These are phyloP conservation scores for Penicillium herquei DNA, from an alignment of 495 filamentous ascomycete species.

Conservation along the genomic window DNA sequence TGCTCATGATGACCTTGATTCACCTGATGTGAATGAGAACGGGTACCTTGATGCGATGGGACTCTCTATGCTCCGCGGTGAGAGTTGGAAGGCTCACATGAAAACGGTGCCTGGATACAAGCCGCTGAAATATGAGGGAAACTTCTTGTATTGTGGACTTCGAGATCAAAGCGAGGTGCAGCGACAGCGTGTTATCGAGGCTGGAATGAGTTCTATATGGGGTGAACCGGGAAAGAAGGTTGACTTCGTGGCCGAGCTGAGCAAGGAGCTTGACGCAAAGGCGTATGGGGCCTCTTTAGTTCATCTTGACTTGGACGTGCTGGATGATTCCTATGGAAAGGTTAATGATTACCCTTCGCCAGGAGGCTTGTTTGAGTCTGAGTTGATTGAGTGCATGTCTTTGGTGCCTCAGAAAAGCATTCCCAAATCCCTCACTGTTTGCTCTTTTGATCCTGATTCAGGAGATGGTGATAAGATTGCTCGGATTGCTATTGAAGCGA, in stretches of 20 bases:
- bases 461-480: constrained; percentile 28
- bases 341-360: constrained; percentile 29
- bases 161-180: constrained; percentile 19
- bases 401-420: constrained; percentile 11
- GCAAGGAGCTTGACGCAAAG: constrained; percentile 1
- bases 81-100: constrained; percentile 27
- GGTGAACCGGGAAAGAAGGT: constrained; percentile 15
- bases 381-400: constrained; percentile 21
- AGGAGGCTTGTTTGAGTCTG: constrained; percentile 19
- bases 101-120: constrained; percentile 20
- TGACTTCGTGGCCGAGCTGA: constrained; percentile 15
- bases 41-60: constrained; percentile 28
- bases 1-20: constrained; percentile 29
- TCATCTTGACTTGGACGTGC: constrained; percentile 25
- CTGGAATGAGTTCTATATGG: constrained; percentile 20
- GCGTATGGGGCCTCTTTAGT: constrained; percentile 18
- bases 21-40: constrained; percentile 26
- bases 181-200: constrained; percentile 19
- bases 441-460: constrained; percentile 26
- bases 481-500: constrained; percentile 16
- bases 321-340: constrained; percentile 24
- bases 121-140: constrained; percentile 8
- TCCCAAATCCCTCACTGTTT: constrained; percentile 19
- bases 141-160: constrained; percentile 25
- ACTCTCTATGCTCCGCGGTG: constrained; percentile 27